Conservation (phyloP, 768 basidiomycete species). For the Suillus luteus region DNA sequence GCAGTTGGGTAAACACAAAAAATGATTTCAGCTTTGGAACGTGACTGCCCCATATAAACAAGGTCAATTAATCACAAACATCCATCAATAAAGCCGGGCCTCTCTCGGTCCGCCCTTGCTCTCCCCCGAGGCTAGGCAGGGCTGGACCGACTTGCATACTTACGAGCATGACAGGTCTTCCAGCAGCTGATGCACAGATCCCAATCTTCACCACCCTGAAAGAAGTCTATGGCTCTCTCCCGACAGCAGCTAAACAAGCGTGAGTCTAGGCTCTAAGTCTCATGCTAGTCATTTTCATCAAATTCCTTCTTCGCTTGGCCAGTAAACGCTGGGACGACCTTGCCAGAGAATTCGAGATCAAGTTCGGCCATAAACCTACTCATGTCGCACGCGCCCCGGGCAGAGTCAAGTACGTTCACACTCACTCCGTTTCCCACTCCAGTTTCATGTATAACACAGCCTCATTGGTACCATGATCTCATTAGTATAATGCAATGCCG, state of each 20-base stretch:
- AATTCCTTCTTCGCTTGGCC: not conserved
- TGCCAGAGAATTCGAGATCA: conserved; percentile 56
- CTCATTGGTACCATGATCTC: conserved; percentile 38
- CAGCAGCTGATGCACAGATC: conserved; percentile 54
- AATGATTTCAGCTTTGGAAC: no score
- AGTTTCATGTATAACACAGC: conserved; percentile 20
- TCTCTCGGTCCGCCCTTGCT: not conserved
- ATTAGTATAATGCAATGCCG: not conserved
- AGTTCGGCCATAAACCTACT: conserved; percentile 66
- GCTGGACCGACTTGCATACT: not conserved
- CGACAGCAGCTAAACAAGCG: conserved; percentile 56
- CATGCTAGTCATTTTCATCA: not conserved
- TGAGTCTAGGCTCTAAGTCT: conserved; percentile 21
- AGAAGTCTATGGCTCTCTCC: conserved; percentile 55
- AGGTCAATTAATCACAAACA: not conserved
- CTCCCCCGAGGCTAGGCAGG: not conserved
- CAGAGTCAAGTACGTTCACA: conserved; percentile 64
- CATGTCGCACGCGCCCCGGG: conserved; percentile 81
- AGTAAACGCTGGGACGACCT: conserved; percentile 64
- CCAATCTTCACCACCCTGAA: conserved; percentile 61
- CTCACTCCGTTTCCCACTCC: not conserved
- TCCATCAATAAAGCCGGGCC: not conserved
- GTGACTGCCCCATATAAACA: not conserved
- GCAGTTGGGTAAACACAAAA: no score
- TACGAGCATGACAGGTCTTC: not conserved